Conservation (phyloP, 208 protist genomes). For the Trypanosoma lewisi region DNA sequence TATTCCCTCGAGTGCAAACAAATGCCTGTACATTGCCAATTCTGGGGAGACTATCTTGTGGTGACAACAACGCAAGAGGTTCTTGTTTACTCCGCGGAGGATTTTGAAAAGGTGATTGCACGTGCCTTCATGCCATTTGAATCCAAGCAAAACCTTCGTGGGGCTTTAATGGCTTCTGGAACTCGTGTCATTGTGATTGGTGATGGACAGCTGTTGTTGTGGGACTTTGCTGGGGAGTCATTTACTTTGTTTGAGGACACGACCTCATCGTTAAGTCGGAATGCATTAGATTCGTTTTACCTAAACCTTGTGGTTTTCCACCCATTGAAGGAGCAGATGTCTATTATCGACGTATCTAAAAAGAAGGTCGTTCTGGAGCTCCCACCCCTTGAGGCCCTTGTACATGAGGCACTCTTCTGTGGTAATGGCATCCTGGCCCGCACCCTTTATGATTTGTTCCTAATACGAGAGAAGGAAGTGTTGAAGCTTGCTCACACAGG, state of each 20-base stretch:
- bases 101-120: conserved; percentile 36
- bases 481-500: conserved; percentile 56
- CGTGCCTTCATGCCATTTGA: conserved; percentile 62
- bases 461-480: conserved; percentile 40
- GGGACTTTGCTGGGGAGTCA: conserved; percentile 69
- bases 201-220: conserved; percentile 50
- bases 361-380: conserved; percentile 56
- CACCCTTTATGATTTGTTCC: conserved; percentile 37
- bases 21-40: conserved; percentile 37
- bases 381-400: conserved; percentile 35
- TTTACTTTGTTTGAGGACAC: conserved; percentile 51
- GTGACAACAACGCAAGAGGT: conserved; percentile 52
- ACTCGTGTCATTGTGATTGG: conserved; percentile 69
- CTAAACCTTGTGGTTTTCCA: conserved; percentile 46
- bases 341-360: conserved; percentile 63
- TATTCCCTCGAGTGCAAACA: conserved; percentile 28
- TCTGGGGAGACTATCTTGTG: conserved; percentile 53
- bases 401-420: conserved; percentile 57
- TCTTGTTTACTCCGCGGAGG: conserved; percentile 41
- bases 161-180: conserved; percentile 55
- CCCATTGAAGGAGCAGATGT: conserved; percentile 31
- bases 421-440: conserved; percentile 52
- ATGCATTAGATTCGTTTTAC: conserved; percentile 50
- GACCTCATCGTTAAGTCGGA: conserved; percentile 28
- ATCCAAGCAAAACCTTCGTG: conserved; percentile 43